Evolutionary conservation across 2,329 filamentous ascomycete species (phyloP).

Genomic region (Zymoseptoria tritici): DNA sequence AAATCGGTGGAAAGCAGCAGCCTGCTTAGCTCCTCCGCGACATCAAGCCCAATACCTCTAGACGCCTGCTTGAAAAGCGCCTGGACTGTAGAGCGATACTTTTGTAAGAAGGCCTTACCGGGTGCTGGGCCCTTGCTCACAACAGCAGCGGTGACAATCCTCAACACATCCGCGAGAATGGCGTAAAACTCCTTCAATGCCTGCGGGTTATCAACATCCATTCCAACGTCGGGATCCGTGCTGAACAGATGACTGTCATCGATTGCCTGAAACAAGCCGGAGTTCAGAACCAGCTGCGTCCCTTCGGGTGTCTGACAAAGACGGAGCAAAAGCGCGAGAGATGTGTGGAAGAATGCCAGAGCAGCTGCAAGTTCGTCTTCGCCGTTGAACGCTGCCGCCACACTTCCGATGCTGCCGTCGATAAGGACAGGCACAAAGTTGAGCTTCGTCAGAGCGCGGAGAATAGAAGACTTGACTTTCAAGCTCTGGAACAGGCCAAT

Average conservation of each 20-base stretch:
- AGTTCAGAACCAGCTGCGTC: slow-evolving; percentile 78
- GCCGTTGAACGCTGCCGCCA: slow-evolving; percentile 57
- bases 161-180: slow-evolving; percentile 70
- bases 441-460: slow-evolving; percentile 71
- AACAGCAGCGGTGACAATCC: slow-evolving; percentile 74
- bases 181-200: slow-evolving; percentile 77
- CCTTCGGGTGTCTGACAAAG: slow-evolving; percentile 79
- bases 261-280: slow-evolving; percentile 75
- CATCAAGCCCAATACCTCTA: slow-evolving; percentile 49
- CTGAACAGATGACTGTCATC: slow-evolving; percentile 78
- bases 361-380: slow-evolving; percentile 46
- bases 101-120: slow-evolving; percentile 69
- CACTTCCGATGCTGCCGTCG: slow-evolving; percentile 71
- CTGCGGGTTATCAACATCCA: slow-evolving; percentile 60
- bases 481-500: slow-evolving; percentile 61
- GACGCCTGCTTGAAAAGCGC: slow-evolving; percentile 78
- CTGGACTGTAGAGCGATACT: slow-evolving; percentile 76
- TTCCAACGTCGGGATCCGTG: slow-evolving; percentile 85
- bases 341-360: slow-evolving; percentile 60
- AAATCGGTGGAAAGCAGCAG: slow-evolving; percentile 78
- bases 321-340: slow-evolving; percentile 73
- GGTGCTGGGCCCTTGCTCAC: slow-evolving; percentile 71
- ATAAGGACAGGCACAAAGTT: slow-evolving; percentile 90
- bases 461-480: slow-evolving; percentile 65
- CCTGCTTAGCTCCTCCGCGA: slow-evolving; percentile 79